Evolutionary conservation across 2,329 filamentous ascomycete species (phyloP).

Genomic region (Fusarium sp.): DNA sequence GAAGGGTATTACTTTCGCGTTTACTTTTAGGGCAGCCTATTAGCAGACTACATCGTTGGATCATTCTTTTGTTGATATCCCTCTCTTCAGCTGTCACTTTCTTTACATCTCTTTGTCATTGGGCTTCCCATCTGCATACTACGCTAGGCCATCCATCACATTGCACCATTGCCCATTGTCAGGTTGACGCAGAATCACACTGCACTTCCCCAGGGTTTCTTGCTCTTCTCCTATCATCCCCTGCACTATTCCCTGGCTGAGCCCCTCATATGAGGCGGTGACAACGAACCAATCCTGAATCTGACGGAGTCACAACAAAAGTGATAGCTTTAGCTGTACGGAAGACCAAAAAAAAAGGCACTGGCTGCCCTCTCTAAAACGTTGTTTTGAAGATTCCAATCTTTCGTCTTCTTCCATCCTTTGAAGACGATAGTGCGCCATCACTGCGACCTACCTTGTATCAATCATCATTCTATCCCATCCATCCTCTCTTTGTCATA

Average conservation of each 20-base stretch:
- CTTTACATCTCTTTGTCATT: background rate
- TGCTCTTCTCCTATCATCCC: slow-evolving; percentile 28
- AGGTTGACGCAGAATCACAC: background rate
- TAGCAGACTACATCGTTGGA: background rate
- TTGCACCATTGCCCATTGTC: slow-evolving; percentile 7
- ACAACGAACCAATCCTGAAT: slow-evolving; percentile 26
- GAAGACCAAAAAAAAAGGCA: slow-evolving; percentile 25
- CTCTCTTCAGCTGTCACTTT: background rate
- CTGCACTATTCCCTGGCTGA: slow-evolving; percentile 36
- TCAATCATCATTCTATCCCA: slow-evolving; percentile 1
- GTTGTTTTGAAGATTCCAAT: background rate
- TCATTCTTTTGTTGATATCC: slow-evolving; percentile 2
- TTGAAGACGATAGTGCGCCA: background rate
- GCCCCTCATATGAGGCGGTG: slow-evolving; percentile 38
- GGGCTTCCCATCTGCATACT: background rate
- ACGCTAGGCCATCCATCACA: slow-evolving; percentile 14
- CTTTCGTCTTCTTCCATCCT: background rate
- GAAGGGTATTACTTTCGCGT: background rate
- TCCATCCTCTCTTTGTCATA: slow-evolving; percentile 12
- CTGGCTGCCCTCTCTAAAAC: slow-evolving; percentile 6
- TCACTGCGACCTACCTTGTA: background rate
- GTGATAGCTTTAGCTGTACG: slow-evolving; percentile 1
- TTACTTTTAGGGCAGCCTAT: background rate
- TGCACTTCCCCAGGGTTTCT: slow-evolving; percentile 33
- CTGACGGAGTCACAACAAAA: slow-evolving; percentile 17